Evolutionary conservation across 2,329 filamentous ascomycete genomes (phyloP), one percentile per base, ranked within the genome.

Genomic region (Knufia petricola): DNA sequence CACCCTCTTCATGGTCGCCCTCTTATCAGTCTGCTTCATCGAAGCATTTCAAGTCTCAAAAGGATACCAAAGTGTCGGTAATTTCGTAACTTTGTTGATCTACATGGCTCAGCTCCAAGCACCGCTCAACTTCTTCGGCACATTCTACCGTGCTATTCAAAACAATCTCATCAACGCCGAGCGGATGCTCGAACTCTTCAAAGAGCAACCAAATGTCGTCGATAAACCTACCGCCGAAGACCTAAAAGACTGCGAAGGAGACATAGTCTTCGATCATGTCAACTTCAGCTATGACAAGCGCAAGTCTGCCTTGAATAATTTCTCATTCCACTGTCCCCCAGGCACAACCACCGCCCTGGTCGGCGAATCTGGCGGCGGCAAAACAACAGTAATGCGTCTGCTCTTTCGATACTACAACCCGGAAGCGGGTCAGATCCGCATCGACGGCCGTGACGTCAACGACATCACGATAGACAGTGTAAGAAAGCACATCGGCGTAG

Each of bases 111-210:
- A 92, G 65, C 72, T 92, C 15, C 86, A 90, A 63, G 81, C 81
- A 0, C 86, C 86, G 1, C 72, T 90, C 52, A 89, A 90, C 65
- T 90, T 87, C 68, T 90, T 92, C 59, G 92, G 90, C 49, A 92
- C 88, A 0, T 96, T 96, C 64, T 98, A 96, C 66, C 79, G 90
- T 44, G 92, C 88, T 53, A 90, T 96, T 4, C 92, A 96, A 67
- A 92, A 89, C 58, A 86, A 90, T 46, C 86, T 98, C 84, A 96
- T 98, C 62, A 95, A 94, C 50, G 89, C 90, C 3, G 92, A 98
- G 72, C 82, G 92, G 15, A 82, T 98, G 64, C 71, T 98, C 48
- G 92, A 96, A 66, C 73, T 98, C 15, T 96, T 98, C 78, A 94
- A 95, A 66, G 92, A 96, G 60, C 81, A 87, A 59, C 90, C 92